phyloP scores from a whole-genome alignment of 495 filamentous ascomycete species.

The Pseudevernia furfuracea region DNA sequence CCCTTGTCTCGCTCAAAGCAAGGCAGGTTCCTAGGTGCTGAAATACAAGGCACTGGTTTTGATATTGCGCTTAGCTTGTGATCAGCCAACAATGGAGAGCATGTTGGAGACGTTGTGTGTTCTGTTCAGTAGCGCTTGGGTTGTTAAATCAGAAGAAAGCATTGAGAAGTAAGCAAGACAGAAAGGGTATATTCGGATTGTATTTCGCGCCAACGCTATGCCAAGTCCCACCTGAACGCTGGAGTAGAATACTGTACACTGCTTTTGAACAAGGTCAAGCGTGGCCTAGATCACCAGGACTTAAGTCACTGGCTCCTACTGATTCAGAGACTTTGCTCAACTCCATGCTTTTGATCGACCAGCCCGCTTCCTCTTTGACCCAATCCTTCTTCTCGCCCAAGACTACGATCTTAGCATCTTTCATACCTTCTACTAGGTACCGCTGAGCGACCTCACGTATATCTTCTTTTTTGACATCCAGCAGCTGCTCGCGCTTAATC shows the following conservation, averaged over 20 bases:
- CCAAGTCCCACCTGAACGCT: not conserved
- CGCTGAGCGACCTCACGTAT: constrained; percentile 73
- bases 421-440: constrained; percentile 66
- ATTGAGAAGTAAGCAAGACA: constrained; percentile 2
- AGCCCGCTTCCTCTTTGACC: constrained; percentile 44
- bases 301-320: constrained; percentile 14
- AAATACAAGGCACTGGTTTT: constrained; percentile 22
- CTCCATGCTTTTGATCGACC: constrained; percentile 41
- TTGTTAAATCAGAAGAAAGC: not conserved
- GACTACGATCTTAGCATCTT: constrained; percentile 53
- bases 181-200: not conserved
- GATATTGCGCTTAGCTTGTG: constrained; percentile 43
- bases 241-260: constrained; percentile 21
- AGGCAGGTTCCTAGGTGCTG: constrained; percentile 16
- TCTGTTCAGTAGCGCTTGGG: constrained; percentile 41
- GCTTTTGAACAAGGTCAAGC: not conserved
- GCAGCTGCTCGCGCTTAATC: constrained; percentile 69
- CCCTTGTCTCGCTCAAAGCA: constrained; percentile 16
- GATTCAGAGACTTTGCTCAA: constrained; percentile 26
- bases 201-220: constrained; percentile 20
- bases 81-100: constrained; percentile 36
- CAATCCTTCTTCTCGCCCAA: constrained; percentile 82
- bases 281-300: constrained; percentile 4
- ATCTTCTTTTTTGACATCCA: constrained; percentile 78
- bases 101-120: constrained; percentile 36